These are phyloP conservation scores for Apiotrichum sp. DNA, from an alignment of 1,284 basidiomycete genomes.

Conservation along the genomic window DNA sequence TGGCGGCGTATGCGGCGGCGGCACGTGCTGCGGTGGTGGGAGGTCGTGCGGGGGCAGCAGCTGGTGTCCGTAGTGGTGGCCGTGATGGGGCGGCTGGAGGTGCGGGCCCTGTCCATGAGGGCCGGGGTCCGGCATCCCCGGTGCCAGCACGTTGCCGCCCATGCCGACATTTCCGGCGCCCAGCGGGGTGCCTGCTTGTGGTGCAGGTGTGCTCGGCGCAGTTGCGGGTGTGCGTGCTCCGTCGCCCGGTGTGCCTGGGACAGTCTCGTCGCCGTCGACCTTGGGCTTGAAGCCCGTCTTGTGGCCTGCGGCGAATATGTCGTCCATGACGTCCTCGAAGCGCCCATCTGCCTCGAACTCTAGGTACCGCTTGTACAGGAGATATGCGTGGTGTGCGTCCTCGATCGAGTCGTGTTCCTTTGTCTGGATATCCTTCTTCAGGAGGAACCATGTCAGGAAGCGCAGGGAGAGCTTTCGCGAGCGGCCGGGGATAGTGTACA, in stretches of 20 bases:
- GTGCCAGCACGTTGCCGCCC: neutral
- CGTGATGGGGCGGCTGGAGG: neutral
- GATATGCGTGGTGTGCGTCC: constrained; percentile 82
- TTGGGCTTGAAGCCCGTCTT: constrained; percentile 22
- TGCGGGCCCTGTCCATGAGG: neutral
- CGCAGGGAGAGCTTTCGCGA: constrained; percentile 85
- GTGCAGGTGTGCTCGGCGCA: neutral
- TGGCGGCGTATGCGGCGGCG: neutral
- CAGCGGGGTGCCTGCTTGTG: neutral
- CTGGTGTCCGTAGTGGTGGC: neutral
- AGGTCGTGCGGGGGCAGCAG: no score
- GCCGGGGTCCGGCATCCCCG: neutral
- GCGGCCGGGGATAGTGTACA: constrained; percentile 76
- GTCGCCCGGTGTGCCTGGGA: neutral
- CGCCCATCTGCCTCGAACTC: constrained; percentile 67
- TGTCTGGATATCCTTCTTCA: constrained; percentile 85
- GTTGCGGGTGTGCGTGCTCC: neutral
- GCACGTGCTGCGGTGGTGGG: neutral
- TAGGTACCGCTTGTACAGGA: constrained; percentile 78
- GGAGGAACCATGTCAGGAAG: constrained; percentile 88
- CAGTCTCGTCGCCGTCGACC: constrained; percentile 5
- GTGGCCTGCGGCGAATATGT: constrained; percentile 54
- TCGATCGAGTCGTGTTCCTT: constrained; percentile 95
- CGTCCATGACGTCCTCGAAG: constrained; percentile 83
- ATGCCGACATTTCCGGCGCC: neutral